These are phyloP conservation scores for Naganishia friedmannii DNA, from an alignment of 768 basidiomycete genomes.

Conservation along the genomic window DNA sequence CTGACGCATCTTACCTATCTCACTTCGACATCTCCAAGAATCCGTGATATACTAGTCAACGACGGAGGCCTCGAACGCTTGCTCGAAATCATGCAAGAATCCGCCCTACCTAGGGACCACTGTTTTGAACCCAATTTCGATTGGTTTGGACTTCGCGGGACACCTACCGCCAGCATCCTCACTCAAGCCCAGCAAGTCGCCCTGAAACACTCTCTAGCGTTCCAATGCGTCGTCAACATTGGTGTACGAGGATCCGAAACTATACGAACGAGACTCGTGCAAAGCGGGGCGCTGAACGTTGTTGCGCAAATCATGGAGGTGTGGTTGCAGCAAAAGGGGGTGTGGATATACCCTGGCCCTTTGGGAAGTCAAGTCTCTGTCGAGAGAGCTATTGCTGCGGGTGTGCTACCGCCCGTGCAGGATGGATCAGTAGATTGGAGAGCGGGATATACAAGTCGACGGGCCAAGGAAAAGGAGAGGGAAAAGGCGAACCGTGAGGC, in stretches of 20 bases:
- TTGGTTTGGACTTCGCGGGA: slow-evolving; percentile 49
- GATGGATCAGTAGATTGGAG: slow-evolving; percentile 22
- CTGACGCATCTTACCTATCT: slow-evolving; percentile 93
- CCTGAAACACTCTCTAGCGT: slow-evolving; percentile 69
- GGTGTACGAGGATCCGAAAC: slow-evolving; percentile 92
- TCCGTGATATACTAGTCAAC: slow-evolving; percentile 96
- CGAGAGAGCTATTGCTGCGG: slow-evolving; percentile 32
- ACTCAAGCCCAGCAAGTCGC: slow-evolving; percentile 45
- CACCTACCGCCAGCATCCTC: slow-evolving; percentile 51
- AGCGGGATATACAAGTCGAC: slow-evolving; percentile 8
- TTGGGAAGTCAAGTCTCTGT: slow-evolving; percentile 60
- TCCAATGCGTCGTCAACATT: slow-evolving; percentile 95
- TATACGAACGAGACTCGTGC: slow-evolving; percentile 85
- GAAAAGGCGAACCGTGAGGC: background rate
- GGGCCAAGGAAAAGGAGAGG: slow-evolving; percentile 28
- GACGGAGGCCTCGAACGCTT: slow-evolving; percentile 96
- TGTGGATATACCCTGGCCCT: slow-evolving; percentile 76
- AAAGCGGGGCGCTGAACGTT: slow-evolving; percentile 88
- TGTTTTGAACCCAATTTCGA: slow-evolving; percentile 33
- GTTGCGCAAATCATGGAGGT: slow-evolving; percentile 91
- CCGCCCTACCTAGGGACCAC: slow-evolving; percentile 40
- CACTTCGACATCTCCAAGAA: slow-evolving; percentile 92
- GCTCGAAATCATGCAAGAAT: slow-evolving; percentile 80
- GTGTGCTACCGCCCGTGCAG: slow-evolving; percentile 15
- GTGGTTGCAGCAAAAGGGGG: slow-evolving; percentile 83